Base-by-base conservation (phyloP, 768 basidiomycete genomes). In the Astraeus odoratus region DNA sequence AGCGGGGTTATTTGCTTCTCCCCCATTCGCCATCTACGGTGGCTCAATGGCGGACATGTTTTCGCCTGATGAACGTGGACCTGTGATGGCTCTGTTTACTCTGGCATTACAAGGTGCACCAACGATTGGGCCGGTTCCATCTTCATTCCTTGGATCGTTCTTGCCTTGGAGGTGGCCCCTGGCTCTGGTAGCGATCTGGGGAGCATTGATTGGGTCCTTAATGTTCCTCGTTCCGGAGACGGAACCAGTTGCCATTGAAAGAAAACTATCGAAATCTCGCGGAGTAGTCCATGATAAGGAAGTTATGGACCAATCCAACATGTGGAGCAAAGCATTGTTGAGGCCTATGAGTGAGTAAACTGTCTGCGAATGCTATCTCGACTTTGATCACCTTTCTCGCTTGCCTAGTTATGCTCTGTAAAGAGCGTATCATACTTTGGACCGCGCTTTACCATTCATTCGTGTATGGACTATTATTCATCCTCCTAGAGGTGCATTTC, bases 401-500 rank as follows among this genome's bases (percentile, higher is more conserved):
- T 44, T 25, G 4, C 15, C 5, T 38, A 61, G 59, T 36, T 31
- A 61, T 61, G 53, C 52, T 61, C 29, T 38, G 31, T 13, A 42
- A 49, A 7, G 59, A 60, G 29, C 59, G 59, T 7, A 60, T 60
- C 31, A 51, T 60, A 10, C 46, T 46, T 2, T 60, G 59, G 59
- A 58, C 58, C 9, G 53, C 58, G 5, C 31, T 60, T 4, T 60
- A 58, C 39, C 59, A 61, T 20, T 54, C 59, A 7, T 61, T 61
- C 23, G 47, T 61, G 23, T 57, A 51, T 35, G 59, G 59, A 2
- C 57, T 61, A 18, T 50, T 61, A 25, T 61, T 61, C 24, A 48
- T 61, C 6, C 59, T 61, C 39, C 59, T 61, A 6, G 59, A 61
- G 51, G 59, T 55, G 12, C 25, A 26, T 41, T 2, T 25, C n/a